Evolutionary conservation across 345 rosid species (phyloP).

Genomic region (Ceriops decandra): DNA sequence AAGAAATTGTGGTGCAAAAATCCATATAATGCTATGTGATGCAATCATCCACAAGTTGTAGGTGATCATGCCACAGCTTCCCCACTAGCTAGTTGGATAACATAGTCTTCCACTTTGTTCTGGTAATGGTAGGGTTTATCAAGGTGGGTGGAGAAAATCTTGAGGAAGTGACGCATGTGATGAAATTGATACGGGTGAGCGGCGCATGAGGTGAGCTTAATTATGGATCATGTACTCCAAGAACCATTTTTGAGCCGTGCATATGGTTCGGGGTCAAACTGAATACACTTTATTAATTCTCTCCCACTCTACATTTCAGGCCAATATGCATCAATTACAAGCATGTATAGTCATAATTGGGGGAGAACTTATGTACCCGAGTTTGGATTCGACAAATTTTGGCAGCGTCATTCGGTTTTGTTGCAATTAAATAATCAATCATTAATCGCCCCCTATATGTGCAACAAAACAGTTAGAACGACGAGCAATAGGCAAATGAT

Average conservation of each 20-base stretch:
- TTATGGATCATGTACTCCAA: background rate
- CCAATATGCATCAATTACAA: background rate
- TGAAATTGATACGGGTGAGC: background rate
- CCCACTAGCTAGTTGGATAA: slow-evolving; percentile 1
- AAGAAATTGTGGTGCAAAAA: background rate
- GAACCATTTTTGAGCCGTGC: background rate
- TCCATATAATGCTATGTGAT: slow-evolving; percentile 4
- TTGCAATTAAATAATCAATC: no score
- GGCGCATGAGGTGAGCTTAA: slow-evolving; percentile 5
- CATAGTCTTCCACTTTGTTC: slow-evolving; percentile 2
- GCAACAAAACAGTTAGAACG: no score
- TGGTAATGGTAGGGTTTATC: background rate
- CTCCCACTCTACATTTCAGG: slow-evolving; percentile 11
- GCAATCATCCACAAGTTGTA: slow-evolving; percentile 2
- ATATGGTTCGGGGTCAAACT: slow-evolving; percentile 1
- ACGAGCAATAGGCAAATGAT: no score
- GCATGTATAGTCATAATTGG: background rate
- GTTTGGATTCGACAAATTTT: no score
- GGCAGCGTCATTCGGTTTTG: no score
- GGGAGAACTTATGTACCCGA: background rate
- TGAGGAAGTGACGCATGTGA: background rate
- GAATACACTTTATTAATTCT: background rate
- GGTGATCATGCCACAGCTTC: slow-evolving; percentile 1
- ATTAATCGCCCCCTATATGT: no score
- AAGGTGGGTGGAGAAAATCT: background rate